Base-by-base conservation (phyloP, 495 filamentous ascomycete species). In the Stereocaulon alpinum region DNA sequence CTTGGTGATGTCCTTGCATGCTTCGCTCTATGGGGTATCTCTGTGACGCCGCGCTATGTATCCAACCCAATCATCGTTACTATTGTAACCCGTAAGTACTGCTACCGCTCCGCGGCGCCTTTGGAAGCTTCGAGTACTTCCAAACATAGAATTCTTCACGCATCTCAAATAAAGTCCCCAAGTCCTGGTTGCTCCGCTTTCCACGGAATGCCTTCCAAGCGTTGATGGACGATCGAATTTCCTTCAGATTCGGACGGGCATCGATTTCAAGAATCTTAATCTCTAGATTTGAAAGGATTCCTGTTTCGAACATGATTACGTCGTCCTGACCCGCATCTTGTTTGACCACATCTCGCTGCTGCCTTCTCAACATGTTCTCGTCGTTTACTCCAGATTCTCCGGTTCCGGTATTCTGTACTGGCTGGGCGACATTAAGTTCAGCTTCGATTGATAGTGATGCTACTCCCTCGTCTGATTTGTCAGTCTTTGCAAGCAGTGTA, bases 91-190 rank as follows among this genome's bases (percentile, higher is more conserved):
- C 47, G 5, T 34, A 18, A n/a, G 20, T 24, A 15, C 45, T 17
- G 22, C 43, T 59, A 15, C 34, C 22, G 22, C 52, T 59, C 52
- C 51, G 48, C 32, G 43, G 41, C 50, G 40, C 34, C 52, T 63
- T 63, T 30, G 59, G 49, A 14, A 60, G 60, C 5, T 45, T 50
- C 2, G 59, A 45, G 30, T 59, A 48, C 43, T 66, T 60, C 18
- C 53, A 56, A 4, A 66, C 66, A 30, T 60, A 68, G 17, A 53
- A 66, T 9, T 66, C 68, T 47, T 80, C 74, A 24, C 79, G 68
- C 54, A 82, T 68, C 59, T 82, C 80, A 66, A 73, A 82, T 11
- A 81, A 70, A 54, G 69, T 76, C 7, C 80, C 80, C 62, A 81
- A 76, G 55, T 82, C 80, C 66, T 82, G 79, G 37, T 82, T 79